phyloP scores from a whole-genome alignment of 2,329 filamentous ascomycete genomes.

The Tolypocladium ophioglossoides region DNA sequence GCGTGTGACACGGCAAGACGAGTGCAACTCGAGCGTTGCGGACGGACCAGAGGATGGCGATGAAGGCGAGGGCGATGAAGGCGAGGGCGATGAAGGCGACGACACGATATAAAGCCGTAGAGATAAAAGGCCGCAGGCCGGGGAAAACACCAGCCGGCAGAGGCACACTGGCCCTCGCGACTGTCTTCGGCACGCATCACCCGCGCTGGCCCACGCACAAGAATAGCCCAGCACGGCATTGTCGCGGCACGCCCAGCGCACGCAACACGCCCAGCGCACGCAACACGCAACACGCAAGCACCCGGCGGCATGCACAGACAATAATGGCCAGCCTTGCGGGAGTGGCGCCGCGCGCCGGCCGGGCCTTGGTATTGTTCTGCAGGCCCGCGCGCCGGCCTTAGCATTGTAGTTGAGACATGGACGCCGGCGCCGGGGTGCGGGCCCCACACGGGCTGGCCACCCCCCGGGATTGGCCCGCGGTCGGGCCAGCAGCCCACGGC shows the following conservation, averaged over 20 bases:
- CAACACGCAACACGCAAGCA: too few species aligned
- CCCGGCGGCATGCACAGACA: neutral
- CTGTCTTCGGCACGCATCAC: neutral
- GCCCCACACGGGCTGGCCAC: too few species aligned
- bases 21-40: neutral
- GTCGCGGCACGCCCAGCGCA: too few species aligned
- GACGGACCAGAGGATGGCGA: neutral
- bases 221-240: neutral
- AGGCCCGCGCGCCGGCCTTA: conserved; percentile 18
- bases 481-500: too few species aligned
- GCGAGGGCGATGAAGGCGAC: neutral
- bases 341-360: conserved; percentile 3
- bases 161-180: too few species aligned
- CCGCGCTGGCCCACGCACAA: neutral
- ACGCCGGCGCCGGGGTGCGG: neutral
- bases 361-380: conserved; percentile 20
- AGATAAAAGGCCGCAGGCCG: neutral
- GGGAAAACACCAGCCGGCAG: too few species aligned
- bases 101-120: neutral
- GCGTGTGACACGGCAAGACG: conserved; percentile 4
- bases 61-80: neutral
- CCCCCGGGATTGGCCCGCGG: too few species aligned
- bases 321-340: neutral
- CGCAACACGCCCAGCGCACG: too few species aligned
- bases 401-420: conserved; percentile 21